Evolutionary conservation across 108 stramenopile genomes (phyloP), one percentile per base, ranked within the genome.

Genomic region (Discostella pseudostelligera): DNA sequence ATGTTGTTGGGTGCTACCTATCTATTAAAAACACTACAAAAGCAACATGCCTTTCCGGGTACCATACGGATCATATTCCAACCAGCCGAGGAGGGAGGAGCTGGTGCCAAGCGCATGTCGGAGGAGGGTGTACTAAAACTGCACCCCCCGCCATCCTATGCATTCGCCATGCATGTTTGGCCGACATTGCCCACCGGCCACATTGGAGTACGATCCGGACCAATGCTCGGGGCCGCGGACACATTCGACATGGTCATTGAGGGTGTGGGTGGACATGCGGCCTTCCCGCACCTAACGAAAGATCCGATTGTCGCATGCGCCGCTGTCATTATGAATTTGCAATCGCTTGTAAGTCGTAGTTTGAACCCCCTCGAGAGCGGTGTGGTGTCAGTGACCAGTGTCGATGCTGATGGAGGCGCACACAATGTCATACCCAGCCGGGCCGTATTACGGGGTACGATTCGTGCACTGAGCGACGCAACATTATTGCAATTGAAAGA

Each of bases 261-360:
- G 10, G 97, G 97, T 1, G 81, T 89, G 20, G 97, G 97, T 9
- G 97, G 97, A 4, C 97, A 97, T 71, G 97, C 90, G 7, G 97
- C 95, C 6, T 92, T 93, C 84, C 93, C 96, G 0, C 92, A 95
- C 55, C 67, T 84, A 22, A 78, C 86, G 16, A 61, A 81, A 8
- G 97, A 96, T 78, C 89, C 97, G 11, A 85, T 97, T 56, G 92
- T 95, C 11, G 81, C 90, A 12, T 83, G 81, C 16, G 74, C 94
- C 1, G 70, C 88, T 9, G 76, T 96, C 20, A 81, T 97, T 32
- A 79, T 87, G 81, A 88, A 87, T 55, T 62, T 92, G 59, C 96
- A 97, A 71, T 83, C 93, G 0, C 69, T 97, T 26, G 87, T 96
- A 1, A 75, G 83, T 49, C 73, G 96, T 6, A 83, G 59, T 3